A percentile compares a stretch with the other conserved stretches of the same genome.
phyloP scores from a whole-genome alignment of 257 asterid species.

The Plantago major region DNA sequence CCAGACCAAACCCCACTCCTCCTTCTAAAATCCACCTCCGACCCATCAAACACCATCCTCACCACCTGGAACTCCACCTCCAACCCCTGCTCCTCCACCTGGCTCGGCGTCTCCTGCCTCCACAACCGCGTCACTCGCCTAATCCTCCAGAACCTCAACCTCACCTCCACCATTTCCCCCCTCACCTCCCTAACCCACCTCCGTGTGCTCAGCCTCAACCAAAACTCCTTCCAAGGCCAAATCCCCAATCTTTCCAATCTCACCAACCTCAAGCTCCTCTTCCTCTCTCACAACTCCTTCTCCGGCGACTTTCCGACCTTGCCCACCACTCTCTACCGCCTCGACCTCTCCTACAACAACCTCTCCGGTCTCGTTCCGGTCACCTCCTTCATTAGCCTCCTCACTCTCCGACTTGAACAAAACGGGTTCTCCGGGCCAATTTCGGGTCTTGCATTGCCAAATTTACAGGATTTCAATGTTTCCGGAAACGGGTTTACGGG shows the following conservation, averaged over 20 bases:
- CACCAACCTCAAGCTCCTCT: constrained; percentile 47
- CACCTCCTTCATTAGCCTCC: constrained; percentile 42
- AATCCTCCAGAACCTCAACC: constrained; percentile 56
- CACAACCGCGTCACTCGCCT: constrained; percentile 59
- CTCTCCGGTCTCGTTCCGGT: constrained; percentile 58
- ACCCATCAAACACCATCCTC: constrained; percentile 40
- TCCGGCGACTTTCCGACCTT: constrained; percentile 58
- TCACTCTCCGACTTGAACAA: constrained; percentile 62
- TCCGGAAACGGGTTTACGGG: constrained; percentile 54
- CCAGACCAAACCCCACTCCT: constrained; percentile 57
- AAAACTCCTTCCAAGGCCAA: constrained; percentile 52
- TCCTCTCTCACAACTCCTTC: constrained; percentile 54
- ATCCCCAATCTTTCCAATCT: constrained; percentile 71
- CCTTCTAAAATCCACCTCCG: constrained; percentile 55
- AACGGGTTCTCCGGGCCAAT: constrained; percentile 57
- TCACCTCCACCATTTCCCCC: constrained; percentile 41
- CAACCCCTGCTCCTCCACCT: constrained; percentile 52
- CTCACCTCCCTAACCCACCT: constrained; percentile 50
- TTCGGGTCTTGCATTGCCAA: constrained; percentile 35
- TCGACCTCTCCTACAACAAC: constrained; percentile 69
- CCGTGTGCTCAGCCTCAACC: constrained; percentile 66
- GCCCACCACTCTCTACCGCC: constrained; percentile 50
- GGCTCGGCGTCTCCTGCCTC: constrained; percentile 70
- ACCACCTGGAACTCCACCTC: constrained; percentile 51
- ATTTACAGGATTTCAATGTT: constrained; percentile 70